Evolutionary conservation across 169 alveolate species (phyloP).

Genomic region (Eimeria necatrix): DNA sequence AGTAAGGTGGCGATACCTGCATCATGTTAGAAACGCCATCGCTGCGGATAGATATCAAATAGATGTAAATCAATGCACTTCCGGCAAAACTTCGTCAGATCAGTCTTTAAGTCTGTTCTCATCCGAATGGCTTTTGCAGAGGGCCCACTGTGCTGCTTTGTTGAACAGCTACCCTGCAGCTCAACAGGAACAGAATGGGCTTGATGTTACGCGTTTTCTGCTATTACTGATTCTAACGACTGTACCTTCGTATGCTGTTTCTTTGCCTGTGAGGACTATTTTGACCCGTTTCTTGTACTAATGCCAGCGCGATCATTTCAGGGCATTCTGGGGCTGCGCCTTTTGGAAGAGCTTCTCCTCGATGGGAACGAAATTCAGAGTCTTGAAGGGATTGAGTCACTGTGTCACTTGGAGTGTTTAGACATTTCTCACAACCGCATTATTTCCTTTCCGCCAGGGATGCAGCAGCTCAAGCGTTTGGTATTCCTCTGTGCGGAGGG

Average conservation of each 20-base stretch:
- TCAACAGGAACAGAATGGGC: too few species aligned
- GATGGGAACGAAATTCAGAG: slow-evolving; percentile 62
- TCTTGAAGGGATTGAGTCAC: slow-evolving; percentile 62
- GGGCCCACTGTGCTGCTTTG: too few species aligned
- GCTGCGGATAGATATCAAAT: too few species aligned
- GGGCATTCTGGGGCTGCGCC: slow-evolving; percentile 58
- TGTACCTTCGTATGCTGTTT: too few species aligned
- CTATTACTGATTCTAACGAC: background rate
- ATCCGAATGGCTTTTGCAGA: too few species aligned
- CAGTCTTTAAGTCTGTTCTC: too few species aligned
- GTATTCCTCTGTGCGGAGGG: slow-evolving; percentile 70
- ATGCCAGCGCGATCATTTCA: background rate
- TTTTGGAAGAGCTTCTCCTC: slow-evolving; percentile 65
- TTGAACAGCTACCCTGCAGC: too few species aligned
- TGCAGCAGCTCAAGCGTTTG: slow-evolving; percentile 48
- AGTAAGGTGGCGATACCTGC: background rate
- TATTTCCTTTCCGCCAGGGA: slow-evolving; percentile 52
- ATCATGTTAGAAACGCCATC: too few species aligned
- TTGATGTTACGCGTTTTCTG: background rate
- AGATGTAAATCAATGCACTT: too few species aligned
- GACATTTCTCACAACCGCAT: slow-evolving; percentile 66
- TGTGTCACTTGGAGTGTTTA: slow-evolving; percentile 57
- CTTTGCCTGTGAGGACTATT: too few species aligned
- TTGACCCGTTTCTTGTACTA: background rate
- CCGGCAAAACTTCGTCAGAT: too few species aligned